Evolutionary conservation across 805 yeast species (phyloP).

Genomic region (Ogataea zsoltii): DNA sequence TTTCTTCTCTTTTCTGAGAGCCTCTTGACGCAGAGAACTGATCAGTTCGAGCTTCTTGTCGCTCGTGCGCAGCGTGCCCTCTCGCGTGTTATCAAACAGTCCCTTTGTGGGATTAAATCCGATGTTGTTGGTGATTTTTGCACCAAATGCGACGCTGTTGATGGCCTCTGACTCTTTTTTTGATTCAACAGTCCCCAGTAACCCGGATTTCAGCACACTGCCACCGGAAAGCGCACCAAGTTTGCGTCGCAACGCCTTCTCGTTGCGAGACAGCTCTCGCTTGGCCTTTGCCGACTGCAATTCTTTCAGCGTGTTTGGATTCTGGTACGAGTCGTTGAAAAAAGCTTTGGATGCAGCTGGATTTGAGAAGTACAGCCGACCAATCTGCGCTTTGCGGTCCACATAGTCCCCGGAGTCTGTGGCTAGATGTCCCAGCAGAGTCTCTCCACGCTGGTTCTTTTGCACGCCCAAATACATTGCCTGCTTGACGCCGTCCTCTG

Average conservation of each 20-base stretch:
- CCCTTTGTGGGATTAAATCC: conserved; percentile 34
- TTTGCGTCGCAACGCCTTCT: conserved; percentile 32
- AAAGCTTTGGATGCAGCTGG: conserved; percentile 49
- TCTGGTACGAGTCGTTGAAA: conserved; percentile 48
- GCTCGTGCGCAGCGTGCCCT: neutral
- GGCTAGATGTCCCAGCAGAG: conserved; percentile 28
- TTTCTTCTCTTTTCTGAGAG: conserved; percentile 14
- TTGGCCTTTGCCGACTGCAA: conserved; percentile 39
- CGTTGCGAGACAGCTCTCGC: conserved; percentile 40
- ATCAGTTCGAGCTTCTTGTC: conserved; percentile 10
- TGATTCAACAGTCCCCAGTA: conserved; percentile 23
- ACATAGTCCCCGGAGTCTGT: conserved; percentile 29
- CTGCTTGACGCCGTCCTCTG: conserved; percentile 43
- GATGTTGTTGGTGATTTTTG: conserved; percentile 25
- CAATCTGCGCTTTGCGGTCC: conserved; percentile 19
- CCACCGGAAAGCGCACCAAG: conserved; percentile 32
- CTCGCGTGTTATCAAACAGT: conserved; percentile 17
- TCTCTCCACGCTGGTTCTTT: conserved; percentile 26
- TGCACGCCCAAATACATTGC: conserved; percentile 38
- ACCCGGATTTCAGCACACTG: conserved; percentile 14
- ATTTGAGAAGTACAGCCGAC: conserved; percentile 39
- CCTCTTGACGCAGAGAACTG: conserved; percentile 12
- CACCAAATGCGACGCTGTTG: conserved; percentile 28
- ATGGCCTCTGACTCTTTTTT: conserved; percentile 23
- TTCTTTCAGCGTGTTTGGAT: conserved; percentile 46